Percentiles rank a stretch among this genome's conserved stretches.
Conservation (phyloP, 768 basidiomycete genomes). For the Rhizopogon sp. region DNA sequence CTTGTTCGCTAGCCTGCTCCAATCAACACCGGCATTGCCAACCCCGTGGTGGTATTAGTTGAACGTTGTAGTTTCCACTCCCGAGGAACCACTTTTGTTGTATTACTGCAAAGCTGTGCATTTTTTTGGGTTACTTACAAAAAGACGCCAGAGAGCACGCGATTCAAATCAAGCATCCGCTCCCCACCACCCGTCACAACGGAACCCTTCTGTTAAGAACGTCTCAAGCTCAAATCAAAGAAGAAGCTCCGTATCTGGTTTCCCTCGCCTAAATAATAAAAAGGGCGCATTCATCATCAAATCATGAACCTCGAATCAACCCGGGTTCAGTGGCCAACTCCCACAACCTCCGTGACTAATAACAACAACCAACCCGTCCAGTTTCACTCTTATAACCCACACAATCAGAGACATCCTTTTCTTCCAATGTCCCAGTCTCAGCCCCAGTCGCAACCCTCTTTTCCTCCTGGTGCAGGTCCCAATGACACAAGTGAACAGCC, state of each 20-base stretch:
- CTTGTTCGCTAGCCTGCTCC: background rate
- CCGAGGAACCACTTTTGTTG: constrained; percentile 7
- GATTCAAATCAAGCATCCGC: constrained; percentile 1
- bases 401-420: no score
- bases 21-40: constrained; percentile 21
- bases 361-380: background rate
- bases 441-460: constrained; percentile 23
- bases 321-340: constrained; percentile 29
- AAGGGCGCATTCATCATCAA: constrained; percentile 19
- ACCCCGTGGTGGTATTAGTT: background rate
- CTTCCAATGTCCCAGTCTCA: no score
- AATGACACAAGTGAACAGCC: constrained; percentile 26
- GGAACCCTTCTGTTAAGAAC: constrained; percentile 23
- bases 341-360: constrained; percentile 14
- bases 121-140: constrained; percentile 2
- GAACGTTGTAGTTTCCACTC: background rate
- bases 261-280: constrained; percentile 35
- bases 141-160: constrained; percentile 9
- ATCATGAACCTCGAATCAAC: constrained; percentile 32
- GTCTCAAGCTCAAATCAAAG: constrained; percentile 26
- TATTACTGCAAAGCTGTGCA: constrained; percentile 14
- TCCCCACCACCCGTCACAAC: constrained; percentile 8
- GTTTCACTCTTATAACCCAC: no score
- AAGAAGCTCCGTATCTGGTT: constrained; percentile 17
- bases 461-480: constrained; percentile 29